Conservation (phyloP, 148 eudicot species). For the Nepenthes gracilis region DNA sequence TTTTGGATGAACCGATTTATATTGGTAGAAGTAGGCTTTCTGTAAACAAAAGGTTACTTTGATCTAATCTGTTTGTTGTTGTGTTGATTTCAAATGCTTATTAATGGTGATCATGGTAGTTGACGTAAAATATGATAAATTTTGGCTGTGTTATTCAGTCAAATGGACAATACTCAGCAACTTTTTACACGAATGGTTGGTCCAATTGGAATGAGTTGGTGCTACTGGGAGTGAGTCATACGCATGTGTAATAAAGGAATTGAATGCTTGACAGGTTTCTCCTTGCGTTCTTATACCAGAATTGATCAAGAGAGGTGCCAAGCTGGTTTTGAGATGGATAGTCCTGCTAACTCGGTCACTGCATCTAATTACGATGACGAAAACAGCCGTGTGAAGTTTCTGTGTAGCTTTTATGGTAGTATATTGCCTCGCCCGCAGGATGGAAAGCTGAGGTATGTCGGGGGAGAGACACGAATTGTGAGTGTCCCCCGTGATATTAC, state of each 20-base stretch:
- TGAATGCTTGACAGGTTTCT: conserved; percentile 11
- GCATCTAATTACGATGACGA: conserved; percentile 39
- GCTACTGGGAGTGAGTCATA: no score
- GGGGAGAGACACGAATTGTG: conserved; percentile 86
- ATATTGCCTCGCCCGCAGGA: conserved; percentile 91
- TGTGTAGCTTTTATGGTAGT: conserved; percentile 86
- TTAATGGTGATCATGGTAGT: no score
- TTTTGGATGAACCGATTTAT: no score
- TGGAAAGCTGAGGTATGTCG: conserved; percentile 88
- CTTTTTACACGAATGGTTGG: no score
- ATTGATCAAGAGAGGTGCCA: conserved; percentile 17
- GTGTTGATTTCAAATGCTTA: no score
- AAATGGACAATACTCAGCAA: no score
- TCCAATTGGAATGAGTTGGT: no score
- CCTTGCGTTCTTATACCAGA: conserved; percentile 1
- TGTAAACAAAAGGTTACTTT: no score
- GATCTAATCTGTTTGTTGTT: no score
- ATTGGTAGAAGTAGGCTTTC: no score
- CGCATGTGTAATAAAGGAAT: conserved; percentile 20
- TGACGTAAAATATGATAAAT: no score
- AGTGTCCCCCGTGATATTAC: conserved; percentile 51
- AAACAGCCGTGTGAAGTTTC: conserved; percentile 52
- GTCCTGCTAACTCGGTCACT: conserved; percentile 17
- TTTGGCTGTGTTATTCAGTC: no score
- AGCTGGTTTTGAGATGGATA: conserved; percentile 35